Evolutionary conservation across 2,329 filamentous ascomycete species (phyloP), one percentile per base, ranked within the genome.

Genomic region (Colletotrichum echinochloae): DNA sequence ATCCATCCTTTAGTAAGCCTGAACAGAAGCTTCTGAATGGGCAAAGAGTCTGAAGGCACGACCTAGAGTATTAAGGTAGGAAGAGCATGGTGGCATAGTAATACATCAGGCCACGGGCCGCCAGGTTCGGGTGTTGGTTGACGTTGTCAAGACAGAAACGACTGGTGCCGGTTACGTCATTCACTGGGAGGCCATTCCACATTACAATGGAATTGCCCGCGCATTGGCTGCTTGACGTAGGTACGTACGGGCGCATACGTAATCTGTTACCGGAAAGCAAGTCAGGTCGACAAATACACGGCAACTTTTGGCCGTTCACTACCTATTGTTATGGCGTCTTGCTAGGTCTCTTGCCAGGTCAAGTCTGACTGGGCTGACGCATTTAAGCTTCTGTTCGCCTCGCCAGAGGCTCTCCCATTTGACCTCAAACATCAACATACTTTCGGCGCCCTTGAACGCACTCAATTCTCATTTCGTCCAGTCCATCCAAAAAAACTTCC

Each of bases 131-230:
- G n/a, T 23, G 56, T 16, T n/a, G n/a, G n/a, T n/a, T n/a, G n/a
- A n/a, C n/a, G n/a, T n/a, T 23, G 41, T 46, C 23, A 16, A 46
- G 30, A 60, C 49, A 61, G 66, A 70, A 66, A 66, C 64, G 39
- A 44, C 67, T 67, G 64, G 67, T 70, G 67, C 67, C 37, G 44
- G 37, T 62, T 70, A 70, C 67, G 67, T 67, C 67, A 70, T 62
- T 61, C 14, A 23, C 23, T 23, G 14, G 56, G 30, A 41, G 52
- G 6, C 51, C 28, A 49, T 57, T 56, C 61, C 62, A 55, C 41
- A 49, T 64, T 56, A 56, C 66, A 33, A 49, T 35, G 62, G n/a
- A 23, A 39, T 52, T 62, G 49, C 52, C 33, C 35, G 39, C 41
- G 55, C 51, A 70, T 62, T 70, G 67, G 66, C 66, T 66, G 33